Conservation (phyloP, 1,284 basidiomycete genomes). For the Trametes hirsuta region DNA sequence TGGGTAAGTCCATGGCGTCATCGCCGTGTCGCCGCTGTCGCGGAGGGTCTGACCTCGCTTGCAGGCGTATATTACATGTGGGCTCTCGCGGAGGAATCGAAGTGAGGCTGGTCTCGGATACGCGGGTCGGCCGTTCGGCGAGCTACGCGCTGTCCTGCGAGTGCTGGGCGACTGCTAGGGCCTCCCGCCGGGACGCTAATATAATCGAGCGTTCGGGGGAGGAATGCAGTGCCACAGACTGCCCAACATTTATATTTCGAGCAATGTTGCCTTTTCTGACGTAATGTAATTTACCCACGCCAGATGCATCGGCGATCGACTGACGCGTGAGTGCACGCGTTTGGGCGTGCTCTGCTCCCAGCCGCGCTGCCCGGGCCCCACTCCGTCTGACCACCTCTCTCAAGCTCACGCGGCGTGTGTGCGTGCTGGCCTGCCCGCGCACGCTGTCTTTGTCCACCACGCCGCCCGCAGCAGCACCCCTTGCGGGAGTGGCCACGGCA, state of each 20-base stretch:
- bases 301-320: conserved; percentile 15
- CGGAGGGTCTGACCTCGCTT: conserved; percentile 1
- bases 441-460: conserved; percentile 11
- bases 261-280: conserved; percentile 20
- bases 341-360: conserved; percentile 1
- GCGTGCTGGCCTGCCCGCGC: conserved; percentile 3
- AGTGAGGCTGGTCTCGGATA: conserved; percentile 10
- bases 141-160: background rate
- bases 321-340: conserved; percentile 6
- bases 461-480: conserved; percentile 1
- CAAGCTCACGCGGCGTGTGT: conserved; percentile 12
- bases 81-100: conserved; percentile 49
- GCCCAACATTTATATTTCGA: background rate
- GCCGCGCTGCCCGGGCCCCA: conserved; percentile 8
- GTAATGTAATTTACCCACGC: conserved; percentile 16
- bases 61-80: conserved; percentile 67
- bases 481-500: conserved; percentile 13
- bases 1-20: conserved; percentile 52
- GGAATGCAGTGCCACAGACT: conserved; percentile 14
- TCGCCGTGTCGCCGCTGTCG: conserved; percentile 5
- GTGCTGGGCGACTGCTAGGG: background rate
- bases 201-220: background rate
- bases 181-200: background rate
- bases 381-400: conserved; percentile 17
- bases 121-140: background rate